phyloP scores from a whole-genome alignment of 768 basidiomycete genomes.

The Kwoniella bestiolae region DNA sequence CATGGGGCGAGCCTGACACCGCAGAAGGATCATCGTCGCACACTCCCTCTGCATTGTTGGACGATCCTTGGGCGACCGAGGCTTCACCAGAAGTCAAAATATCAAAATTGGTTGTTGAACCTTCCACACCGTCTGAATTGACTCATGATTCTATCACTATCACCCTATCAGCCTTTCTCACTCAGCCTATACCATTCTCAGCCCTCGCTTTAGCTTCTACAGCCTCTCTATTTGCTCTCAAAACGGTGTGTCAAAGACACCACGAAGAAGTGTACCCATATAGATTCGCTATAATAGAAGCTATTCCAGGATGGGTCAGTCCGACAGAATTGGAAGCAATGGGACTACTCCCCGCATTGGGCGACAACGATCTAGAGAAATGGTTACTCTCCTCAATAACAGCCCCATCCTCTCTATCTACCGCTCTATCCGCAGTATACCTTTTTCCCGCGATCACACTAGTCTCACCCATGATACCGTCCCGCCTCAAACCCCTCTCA shows the following conservation, averaged over 20 bases:
- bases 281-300: conserved; percentile 71
- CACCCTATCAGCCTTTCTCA: conserved; percentile 69
- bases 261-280: conserved; percentile 67
- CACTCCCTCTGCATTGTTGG: conserved; percentile 9
- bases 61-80: conserved; percentile 34
- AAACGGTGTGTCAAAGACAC: conserved; percentile 67
- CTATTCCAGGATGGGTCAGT: conserved; percentile 73
- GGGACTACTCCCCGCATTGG: conserved; percentile 28
- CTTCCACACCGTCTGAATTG: background rate
- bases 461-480: conserved; percentile 5
- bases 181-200: conserved; percentile 64
- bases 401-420: background rate
- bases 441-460: background rate
- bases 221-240: conserved; percentile 66
- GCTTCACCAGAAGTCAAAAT: conserved; percentile 2
- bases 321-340: conserved; percentile 60
- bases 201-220: conserved; percentile 71
- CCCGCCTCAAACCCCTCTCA: conserved; percentile 58
- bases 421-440: background rate
- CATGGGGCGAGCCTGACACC: conserved; percentile 33
- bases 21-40: background rate
- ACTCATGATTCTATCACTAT: conserved; percentile 6
- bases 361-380: conserved; percentile 22
- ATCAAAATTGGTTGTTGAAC: conserved; percentile 4
- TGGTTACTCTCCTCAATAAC: background rate